Evolutionary conservation across 805 yeast species (phyloP), one percentile per base, ranked within the genome.

Genomic region (Myxozyma mucilagina): DNA sequence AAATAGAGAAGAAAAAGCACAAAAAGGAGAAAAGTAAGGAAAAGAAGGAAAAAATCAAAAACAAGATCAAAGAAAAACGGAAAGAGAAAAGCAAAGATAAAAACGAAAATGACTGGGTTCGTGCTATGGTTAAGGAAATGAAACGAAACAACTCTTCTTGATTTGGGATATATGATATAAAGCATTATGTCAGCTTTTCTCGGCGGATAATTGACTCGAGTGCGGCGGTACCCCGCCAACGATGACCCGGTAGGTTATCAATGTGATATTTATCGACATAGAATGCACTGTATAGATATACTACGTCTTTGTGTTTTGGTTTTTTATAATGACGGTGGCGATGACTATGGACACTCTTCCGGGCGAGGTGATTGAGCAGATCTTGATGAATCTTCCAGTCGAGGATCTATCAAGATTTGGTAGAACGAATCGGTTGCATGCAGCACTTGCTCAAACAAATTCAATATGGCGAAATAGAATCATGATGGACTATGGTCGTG

Each of bases 61-160:
- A 57, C 45, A 71, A 74, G 57, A 76, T 72, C 67, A 74, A 73
- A 11, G 73, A 72, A 76, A 64, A 55, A 66, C 61, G 49, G 56
- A 67, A 20, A 67, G 63, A 56, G 65, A 61, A 42, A 62, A 62
- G 51, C 32, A 34, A 24, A 18, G 39, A 51, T 29, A 39, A 14
- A 20, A 35, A 14, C 18, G 45, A 44, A 6, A 64, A 53, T 31
- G 55, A 36, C 11, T 59, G 66, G 64, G 56, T 57, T 3, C 57
- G 36, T 2, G 11, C 55, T 20, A 49, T 59, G 56, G 24, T 62
- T 4, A 52, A 53, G 47, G 64, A 56, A 13, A 39, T 50, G 53
- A 62, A 62, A 60, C 32, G 31, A 41, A 44, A 34, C 43, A 49
- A 13, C 4, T 9, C 13, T 14, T 14, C n/a, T 24, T 38, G 16